phyloP scores from a whole-genome alignment of 179 eudicot species.

The Carnegiea gigantea region DNA sequence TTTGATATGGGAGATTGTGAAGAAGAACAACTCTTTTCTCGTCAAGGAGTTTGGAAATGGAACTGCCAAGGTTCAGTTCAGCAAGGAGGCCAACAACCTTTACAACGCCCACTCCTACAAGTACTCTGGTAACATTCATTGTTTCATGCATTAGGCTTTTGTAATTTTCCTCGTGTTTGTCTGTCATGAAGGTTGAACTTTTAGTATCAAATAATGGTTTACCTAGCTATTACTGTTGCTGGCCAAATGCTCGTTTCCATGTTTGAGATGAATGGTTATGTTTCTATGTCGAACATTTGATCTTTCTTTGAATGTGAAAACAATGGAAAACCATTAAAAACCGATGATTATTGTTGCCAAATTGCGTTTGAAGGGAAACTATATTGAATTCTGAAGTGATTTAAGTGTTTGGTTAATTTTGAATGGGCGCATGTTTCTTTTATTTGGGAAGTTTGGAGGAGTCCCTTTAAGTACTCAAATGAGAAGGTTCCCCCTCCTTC shows the following conservation, averaged over 20 bases:
- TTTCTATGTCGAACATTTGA: too few species aligned
- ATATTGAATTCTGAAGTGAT: background rate
- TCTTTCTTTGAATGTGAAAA: background rate
- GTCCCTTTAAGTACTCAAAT: background rate
- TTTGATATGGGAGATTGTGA: constrained; percentile 91
- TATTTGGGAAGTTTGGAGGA: background rate
- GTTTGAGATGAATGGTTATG: background rate
- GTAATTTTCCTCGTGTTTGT: background rate
- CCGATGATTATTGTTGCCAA: background rate
- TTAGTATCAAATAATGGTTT: background rate
- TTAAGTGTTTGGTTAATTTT: background rate
- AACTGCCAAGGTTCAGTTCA: constrained; percentile 65
- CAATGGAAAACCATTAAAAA: background rate
- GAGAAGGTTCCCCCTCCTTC: background rate
- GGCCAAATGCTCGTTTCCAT: background rate
- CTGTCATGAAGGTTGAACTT: background rate
- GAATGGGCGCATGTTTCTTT: background rate
- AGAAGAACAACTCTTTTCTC: constrained; percentile 80
- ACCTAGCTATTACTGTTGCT: background rate
- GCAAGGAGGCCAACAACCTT: constrained; percentile 82
- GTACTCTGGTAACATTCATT: constrained; percentile 53
- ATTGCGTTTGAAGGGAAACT: background rate
- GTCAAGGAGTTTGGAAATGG: constrained; percentile 91
- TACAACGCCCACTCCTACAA: constrained; percentile 80
- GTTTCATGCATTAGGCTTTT: background rate